Base-by-base conservation (phyloP, 1,284 basidiomycete genomes). In the Puccinia hordei region DNA sequence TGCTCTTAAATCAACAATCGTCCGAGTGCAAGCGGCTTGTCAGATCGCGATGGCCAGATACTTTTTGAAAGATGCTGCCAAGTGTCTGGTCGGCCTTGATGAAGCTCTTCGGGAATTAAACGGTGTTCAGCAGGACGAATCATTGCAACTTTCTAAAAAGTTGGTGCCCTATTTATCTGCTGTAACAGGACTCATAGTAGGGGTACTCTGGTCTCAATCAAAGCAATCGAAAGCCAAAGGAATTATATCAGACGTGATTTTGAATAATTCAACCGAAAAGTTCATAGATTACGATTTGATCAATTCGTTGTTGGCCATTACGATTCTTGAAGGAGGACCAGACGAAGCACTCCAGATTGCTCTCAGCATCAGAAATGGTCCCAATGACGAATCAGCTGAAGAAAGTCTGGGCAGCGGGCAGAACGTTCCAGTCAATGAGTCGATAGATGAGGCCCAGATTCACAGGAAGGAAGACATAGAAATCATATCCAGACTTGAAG, bases 11-110 rank as follows among this genome's bases (percentile, higher is more conserved):
- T 76, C 81, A 75, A 53, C 51, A 8, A 82, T 88, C 13, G 85
- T 93, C 57, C 87, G 89, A 22, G 87, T 89, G 3, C 92, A 95
- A 83, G 89, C 90, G 8, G 88, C 90, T 61, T 89, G 94, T 81
- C 91, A 91, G 35, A 88, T 89, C 27, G 94, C 91, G 0, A 85
- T 95, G 44, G 90, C 90, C 0, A 87, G 89, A 82, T 92, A 92
- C 85, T 90, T 90, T 85, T 86, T 89, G 12, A 89, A 89, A 0
- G 87, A 91, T 81, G 83, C 91, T n/a, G 89, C 90, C 55, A 88
- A 88, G 27, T 91, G 92, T 0, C 85, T 95, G 81, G 87, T 86
- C 24, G 85, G 87, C 53, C 90, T 95, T 83, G 91, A 95, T 84
- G 85, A 86, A 15, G 91, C 92, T 9, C 85, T 92, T 81, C 88